phyloP scores from a whole-genome alignment of 352 stramenopile genomes.

The Phytophthora uliginosa region DNA sequence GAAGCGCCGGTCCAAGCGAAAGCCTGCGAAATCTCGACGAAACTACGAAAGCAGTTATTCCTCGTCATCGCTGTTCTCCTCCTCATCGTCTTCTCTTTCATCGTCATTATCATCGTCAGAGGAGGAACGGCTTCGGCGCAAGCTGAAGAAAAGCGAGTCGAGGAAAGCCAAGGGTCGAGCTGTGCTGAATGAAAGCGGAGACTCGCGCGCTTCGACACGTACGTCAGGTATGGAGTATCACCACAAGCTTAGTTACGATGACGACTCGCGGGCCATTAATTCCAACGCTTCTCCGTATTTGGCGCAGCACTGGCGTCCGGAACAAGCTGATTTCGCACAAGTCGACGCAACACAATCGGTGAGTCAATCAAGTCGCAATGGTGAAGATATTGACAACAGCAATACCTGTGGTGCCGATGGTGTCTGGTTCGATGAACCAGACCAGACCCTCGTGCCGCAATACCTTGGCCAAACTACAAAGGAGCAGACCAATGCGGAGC shows the following conservation, averaged over 20 bases:
- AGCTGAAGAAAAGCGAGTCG: constrained; percentile 32
- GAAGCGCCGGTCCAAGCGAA: constrained; percentile 21
- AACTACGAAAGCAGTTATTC: constrained; percentile 37
- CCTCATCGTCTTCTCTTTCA: constrained; percentile 22
- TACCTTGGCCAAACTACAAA: constrained; percentile 26
- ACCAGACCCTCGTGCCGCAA: constrained; percentile 2
- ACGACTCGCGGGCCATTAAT: constrained; percentile 18
- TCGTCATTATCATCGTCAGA: constrained; percentile 31
- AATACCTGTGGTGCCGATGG: constrained; percentile 13
- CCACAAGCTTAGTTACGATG: constrained; percentile 22
- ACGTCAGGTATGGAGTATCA: constrained; percentile 17
- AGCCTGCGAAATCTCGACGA: constrained; percentile 16
- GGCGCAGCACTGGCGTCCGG: constrained; percentile 11
- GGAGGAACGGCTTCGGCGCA: constrained; percentile 28
- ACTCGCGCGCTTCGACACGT: constrained; percentile 16
- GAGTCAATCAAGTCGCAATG: not conserved
- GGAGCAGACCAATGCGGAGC: constrained; percentile 19
- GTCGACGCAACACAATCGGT: not conserved
- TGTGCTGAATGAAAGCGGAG: constrained; percentile 10
- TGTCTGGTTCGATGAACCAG: constrained; percentile 20
- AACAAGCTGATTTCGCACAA: constrained; percentile 3
- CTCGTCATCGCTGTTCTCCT: constrained; percentile 16
- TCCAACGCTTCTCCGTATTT: constrained; percentile 12
- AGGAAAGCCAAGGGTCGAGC: constrained; percentile 28
- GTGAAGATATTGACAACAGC: not conserved